Percentiles rank a stretch among this genome's conserved stretches.
These are phyloP conservation scores for Rhododendron ovatum DNA, from an alignment of 148 eudicot species.

Conservation along the genomic window DNA sequence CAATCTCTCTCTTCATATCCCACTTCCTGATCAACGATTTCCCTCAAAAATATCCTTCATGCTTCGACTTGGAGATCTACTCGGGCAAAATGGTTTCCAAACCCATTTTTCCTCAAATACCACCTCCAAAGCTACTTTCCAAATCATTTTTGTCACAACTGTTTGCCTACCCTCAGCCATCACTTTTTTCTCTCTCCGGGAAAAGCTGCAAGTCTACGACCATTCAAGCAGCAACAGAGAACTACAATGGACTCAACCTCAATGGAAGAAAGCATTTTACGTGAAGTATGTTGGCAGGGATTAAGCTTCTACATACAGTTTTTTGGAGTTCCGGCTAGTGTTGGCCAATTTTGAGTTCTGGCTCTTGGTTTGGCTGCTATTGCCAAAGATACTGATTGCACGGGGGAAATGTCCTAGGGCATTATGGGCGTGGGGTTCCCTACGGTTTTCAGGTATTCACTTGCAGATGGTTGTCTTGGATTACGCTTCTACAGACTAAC, in stretches of 20 bases:
- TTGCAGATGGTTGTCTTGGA: slow-evolving; percentile 1
- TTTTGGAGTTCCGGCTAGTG: neutral
- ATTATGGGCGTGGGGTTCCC: neutral
- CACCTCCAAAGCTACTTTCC: neutral
- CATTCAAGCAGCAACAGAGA: slow-evolving; percentile 6
- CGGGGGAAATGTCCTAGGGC: neutral
- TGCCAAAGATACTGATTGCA: neutral
- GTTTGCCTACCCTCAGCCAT: neutral
- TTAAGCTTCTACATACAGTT: slow-evolving; percentile 3
- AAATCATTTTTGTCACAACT: neutral
- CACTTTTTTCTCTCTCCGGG: slow-evolving; percentile 7
- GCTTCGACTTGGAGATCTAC: neutral
- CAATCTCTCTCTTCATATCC: slow-evolving; percentile 5
- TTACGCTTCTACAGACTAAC: neutral
- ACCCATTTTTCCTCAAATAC: neutral
- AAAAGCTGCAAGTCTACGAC: neutral
- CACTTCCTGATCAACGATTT: neutral
- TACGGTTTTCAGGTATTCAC: neutral
- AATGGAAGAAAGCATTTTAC: neutral
- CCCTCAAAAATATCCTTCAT: slow-evolving; percentile 5
- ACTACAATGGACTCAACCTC: neutral
- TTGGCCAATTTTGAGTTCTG: neutral
- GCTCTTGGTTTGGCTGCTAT: neutral
- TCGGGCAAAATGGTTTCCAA: neutral
- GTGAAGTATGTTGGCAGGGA: neutral